phyloP scores from a whole-genome alignment of 805 yeast species.

The Citeromyces matritensis region DNA sequence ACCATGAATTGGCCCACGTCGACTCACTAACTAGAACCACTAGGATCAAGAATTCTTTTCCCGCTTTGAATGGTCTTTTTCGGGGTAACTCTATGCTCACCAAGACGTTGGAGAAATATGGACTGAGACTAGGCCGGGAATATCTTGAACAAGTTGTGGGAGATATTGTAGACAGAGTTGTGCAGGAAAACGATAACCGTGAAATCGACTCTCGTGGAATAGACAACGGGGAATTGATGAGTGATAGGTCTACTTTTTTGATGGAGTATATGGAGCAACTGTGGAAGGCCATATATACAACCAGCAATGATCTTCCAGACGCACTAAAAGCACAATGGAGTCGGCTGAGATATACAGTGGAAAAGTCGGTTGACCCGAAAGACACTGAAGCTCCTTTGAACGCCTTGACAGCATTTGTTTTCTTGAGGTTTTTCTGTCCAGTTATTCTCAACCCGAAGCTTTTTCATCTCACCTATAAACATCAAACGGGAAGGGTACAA shows the following conservation, averaged over 20 bases:
- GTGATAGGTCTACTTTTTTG: slow-evolving; percentile 15
- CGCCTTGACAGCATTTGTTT: slow-evolving; percentile 72
- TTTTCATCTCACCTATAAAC: slow-evolving; percentile 55
- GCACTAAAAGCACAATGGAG: slow-evolving; percentile 51
- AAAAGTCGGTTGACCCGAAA: slow-evolving; percentile 38
- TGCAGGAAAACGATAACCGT: slow-evolving; percentile 35
- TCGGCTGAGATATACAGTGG: slow-evolving; percentile 48
- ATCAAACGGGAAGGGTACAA: slow-evolving; percentile 58
- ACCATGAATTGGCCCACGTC: slow-evolving; percentile 41
- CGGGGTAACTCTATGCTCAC: slow-evolving; percentile 79
- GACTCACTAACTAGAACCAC: slow-evolving; percentile 28
- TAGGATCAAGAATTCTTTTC: slow-evolving; percentile 12
- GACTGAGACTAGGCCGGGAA: slow-evolving; percentile 64
- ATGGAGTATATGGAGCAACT: slow-evolving; percentile 35
- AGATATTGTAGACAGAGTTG: slow-evolving; percentile 38
- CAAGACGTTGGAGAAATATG: slow-evolving; percentile 65
- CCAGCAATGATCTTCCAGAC: slow-evolving; percentile 64
- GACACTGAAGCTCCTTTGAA: slow-evolving; percentile 40
- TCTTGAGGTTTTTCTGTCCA: slow-evolving; percentile 78
- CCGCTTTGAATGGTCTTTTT: slow-evolving; percentile 47
- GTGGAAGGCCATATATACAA: slow-evolving; percentile 50
- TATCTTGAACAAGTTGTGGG: slow-evolving; percentile 65
- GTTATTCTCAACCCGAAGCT: slow-evolving; percentile 83
- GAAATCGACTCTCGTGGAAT: slow-evolving; percentile 66
- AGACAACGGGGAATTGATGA: slow-evolving; percentile 18